A percentile compares a stretch with the other conserved stretches of the same genome.
phyloP scores from a whole-genome alignment of 2,329 filamentous ascomycete species.

The Calonectria crousiana region DNA sequence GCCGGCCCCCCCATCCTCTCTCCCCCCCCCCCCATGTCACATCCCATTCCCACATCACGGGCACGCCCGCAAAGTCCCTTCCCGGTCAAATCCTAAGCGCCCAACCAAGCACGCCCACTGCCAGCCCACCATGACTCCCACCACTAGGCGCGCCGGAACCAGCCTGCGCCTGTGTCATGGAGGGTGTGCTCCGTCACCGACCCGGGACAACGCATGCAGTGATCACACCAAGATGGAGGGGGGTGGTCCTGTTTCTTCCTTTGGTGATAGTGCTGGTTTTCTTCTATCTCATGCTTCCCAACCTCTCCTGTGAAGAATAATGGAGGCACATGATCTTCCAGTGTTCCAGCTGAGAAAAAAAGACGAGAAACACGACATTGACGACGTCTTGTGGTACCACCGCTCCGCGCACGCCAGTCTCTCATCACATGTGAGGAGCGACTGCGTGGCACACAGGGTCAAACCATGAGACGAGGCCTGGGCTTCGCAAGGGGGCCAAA shows the following conservation, averaged over 20 bases:
- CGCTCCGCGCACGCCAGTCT: neutral
- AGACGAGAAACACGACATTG: conserved; percentile 14
- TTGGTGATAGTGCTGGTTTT: neutral
- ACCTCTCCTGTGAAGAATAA: neutral
- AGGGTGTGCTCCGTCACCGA: neutral
- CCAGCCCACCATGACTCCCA: neutral
- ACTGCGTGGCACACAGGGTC: conserved; percentile 3
- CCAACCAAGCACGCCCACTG: neutral
- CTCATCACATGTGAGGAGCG: conserved; percentile 16
- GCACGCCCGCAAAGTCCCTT: neutral
- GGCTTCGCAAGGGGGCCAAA: neutral
- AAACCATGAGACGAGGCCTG: neutral
- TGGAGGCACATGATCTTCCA: neutral
- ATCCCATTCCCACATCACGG: neutral
- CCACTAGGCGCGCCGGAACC: neutral
- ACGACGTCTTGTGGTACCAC: conserved; percentile 23
- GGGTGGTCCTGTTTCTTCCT: neutral
- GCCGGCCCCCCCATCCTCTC: neutral
- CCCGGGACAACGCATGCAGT: neutral
- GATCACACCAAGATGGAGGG: conserved; percentile 1
- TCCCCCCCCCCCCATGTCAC: neutral
- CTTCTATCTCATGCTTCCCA: neutral
- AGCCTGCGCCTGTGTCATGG: neutral
- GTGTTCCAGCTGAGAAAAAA: neutral
- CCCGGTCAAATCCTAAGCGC: conserved; percentile 7